Evolutionary conservation across 2,329 filamentous ascomycete genomes (phyloP).

Genomic region (Ceratocystiopsis minuta): DNA sequence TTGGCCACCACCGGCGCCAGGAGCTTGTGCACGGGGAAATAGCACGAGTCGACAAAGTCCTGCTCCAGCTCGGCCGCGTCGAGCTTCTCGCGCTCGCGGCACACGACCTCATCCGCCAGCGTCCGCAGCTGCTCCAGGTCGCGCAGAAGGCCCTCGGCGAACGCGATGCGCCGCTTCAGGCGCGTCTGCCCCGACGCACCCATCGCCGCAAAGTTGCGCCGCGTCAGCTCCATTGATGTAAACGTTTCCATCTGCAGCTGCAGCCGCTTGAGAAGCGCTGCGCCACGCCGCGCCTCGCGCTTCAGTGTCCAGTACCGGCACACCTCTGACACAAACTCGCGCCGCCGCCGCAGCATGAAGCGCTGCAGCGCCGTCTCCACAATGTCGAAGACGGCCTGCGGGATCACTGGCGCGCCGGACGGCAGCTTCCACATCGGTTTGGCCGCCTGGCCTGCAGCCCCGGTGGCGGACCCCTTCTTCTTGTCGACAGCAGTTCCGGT

Average conservation of each 20-base stretch:
- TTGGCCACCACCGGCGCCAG: conserved; percentile 64
- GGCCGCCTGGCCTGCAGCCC: conserved; percentile 21
- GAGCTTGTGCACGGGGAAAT: conserved; percentile 70
- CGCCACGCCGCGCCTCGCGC: conserved; percentile 77
- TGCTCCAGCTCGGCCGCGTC: conserved; percentile 59
- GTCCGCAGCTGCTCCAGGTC: conserved; percentile 62
- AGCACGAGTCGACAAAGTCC: conserved; percentile 70
- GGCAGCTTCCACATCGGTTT: conserved; percentile 81
- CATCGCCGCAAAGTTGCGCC: conserved; percentile 91
- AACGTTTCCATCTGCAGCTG: conserved; percentile 94
- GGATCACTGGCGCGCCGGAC: conserved; percentile 87
- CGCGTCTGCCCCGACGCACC: conserved; percentile 65
- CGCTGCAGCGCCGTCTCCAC: conserved; percentile 70
- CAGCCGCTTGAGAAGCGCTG: conserved; percentile 77
- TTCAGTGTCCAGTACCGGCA: conserved; percentile 98
- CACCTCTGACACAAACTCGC: conserved; percentile 80
- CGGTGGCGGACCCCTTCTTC: conserved; percentile 38
- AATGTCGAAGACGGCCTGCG: conserved; percentile 68
- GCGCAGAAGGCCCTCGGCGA: conserved; percentile 55
- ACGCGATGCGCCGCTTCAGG: conserved; percentile 69
- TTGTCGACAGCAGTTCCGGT: conserved; percentile 28
- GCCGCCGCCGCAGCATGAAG: conserved; percentile 66
- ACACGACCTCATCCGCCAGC: conserved; percentile 52
- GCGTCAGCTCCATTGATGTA: conserved; percentile 90
- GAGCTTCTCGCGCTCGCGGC: conserved; percentile 62